A percentile compares a stretch with the other conserved stretches of the same genome.
These are phyloP conservation scores for Allium fistulosum DNA, from an alignment of 106 monocot species.

Conservation along the genomic window DNA sequence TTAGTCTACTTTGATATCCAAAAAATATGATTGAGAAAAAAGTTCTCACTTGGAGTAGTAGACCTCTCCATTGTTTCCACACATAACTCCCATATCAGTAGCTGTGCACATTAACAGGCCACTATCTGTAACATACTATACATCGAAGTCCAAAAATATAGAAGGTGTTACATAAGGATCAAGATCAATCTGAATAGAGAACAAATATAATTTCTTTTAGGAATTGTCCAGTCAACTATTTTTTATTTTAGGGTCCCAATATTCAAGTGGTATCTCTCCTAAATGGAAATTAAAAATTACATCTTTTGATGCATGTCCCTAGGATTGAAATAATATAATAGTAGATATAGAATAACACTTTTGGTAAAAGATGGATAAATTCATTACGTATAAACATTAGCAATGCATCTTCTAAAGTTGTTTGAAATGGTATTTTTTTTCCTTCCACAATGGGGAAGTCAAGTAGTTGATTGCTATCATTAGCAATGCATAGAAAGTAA, in stretches of 20 bases:
- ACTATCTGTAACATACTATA: slow-evolving; percentile 87
- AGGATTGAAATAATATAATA: no score
- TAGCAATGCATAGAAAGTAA: neutral
- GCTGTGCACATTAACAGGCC: slow-evolving; percentile 94
- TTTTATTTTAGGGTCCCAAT: no score
- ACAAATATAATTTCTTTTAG: neutral
- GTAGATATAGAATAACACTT: no score
- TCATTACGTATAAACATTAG: neutral
- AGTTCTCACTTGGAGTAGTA: slow-evolving; percentile 90
- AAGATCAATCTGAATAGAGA: slow-evolving; percentile 68
- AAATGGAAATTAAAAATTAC: no score
- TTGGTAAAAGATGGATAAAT: no score
- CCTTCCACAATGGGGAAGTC: no score
- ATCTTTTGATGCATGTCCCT: no score
- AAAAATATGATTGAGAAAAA: neutral
- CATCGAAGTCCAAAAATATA: slow-evolving; percentile 81
- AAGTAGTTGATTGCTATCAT: no score
- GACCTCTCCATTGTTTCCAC: slow-evolving; percentile 86
- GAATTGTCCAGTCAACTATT: neutral
- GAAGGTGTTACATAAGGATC: slow-evolving; percentile 97
- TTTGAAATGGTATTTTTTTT: no score
- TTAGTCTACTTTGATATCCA: neutral
- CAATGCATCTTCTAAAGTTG: neutral
- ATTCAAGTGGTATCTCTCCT: no score
- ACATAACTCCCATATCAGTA: slow-evolving; percentile 96